These are phyloP conservation scores for Dendrobium catenatum DNA, from an alignment of 106 monocot genomes.

Conservation along the genomic window DNA sequence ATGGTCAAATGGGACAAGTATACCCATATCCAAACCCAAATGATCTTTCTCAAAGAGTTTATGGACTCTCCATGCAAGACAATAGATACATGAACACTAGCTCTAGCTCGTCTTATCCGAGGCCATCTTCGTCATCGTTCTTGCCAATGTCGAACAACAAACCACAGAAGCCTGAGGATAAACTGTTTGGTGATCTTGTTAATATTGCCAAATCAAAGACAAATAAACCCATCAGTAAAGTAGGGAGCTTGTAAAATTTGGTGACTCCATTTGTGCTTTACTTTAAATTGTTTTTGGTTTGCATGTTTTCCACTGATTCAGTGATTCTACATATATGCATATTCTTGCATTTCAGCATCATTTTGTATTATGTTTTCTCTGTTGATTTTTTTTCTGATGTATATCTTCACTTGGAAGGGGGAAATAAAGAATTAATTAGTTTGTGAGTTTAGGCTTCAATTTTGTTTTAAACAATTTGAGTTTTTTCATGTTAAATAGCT, in stretches of 20 bases:
- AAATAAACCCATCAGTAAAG: slow-evolving; percentile 24
- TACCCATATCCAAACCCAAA: slow-evolving; percentile 21
- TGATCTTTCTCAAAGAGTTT: slow-evolving; percentile 63
- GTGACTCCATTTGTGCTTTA: slow-evolving; percentile 1
- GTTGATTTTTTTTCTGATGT: not conserved
- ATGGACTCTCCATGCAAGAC: slow-evolving; percentile 59
- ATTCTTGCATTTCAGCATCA: not conserved
- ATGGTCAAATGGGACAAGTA: slow-evolving; percentile 16
- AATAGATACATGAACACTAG: slow-evolving; percentile 11
- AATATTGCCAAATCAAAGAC: slow-evolving; percentile 59
- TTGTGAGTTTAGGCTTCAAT: not conserved
- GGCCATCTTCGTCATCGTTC: slow-evolving; percentile 19
- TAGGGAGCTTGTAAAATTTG: slow-evolving; percentile 20
- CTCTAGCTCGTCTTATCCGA: slow-evolving; percentile 20
- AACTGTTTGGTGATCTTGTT: slow-evolving; percentile 74
- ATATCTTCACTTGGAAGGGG: not conserved
- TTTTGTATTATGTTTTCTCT: slow-evolving; percentile 5
- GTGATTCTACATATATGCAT: not conserved
- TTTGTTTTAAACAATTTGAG: no score
- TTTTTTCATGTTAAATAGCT: no score
- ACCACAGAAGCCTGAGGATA: slow-evolving; percentile 55
- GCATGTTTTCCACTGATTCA: not conserved
- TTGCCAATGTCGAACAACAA: slow-evolving; percentile 27
- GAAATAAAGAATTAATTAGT: not conserved
- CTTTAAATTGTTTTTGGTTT: not conserved